A percentile compares a stretch with the other conserved stretches of the same genome.
Evolutionary conservation across 225 moss, liverwort and hornwort species (phyloP).

Genomic region (Neckera pumila): DNA sequence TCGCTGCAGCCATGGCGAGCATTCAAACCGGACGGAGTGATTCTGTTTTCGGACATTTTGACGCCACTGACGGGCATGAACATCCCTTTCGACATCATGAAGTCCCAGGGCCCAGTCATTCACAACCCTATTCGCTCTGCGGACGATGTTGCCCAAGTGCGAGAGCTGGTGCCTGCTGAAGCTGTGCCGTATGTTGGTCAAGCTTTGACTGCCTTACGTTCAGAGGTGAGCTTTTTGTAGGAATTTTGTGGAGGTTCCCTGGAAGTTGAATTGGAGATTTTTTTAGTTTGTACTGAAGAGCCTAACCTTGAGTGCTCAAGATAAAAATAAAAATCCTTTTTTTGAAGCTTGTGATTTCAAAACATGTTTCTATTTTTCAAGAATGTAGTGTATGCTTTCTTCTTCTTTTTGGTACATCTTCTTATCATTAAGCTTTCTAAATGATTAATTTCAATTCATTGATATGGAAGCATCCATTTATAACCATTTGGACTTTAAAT

Average conservation of each 20-base stretch:
- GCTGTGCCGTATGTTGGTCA: conserved; percentile 90
- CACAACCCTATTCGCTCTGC: conserved; percentile 73
- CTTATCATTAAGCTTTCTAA: not conserved
- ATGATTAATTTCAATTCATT: not conserved
- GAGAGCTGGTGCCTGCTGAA: conserved; percentile 76
- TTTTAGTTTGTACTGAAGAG: not conserved
- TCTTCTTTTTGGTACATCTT: not conserved
- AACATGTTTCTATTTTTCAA: not conserved
- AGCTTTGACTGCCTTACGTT: conserved; percentile 62
- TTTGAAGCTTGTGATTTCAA: not conserved
- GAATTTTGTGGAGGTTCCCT: conserved; percentile 15
- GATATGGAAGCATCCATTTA: not conserved
- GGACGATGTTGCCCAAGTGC: conserved; percentile 64
- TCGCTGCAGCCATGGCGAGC: conserved; percentile 96
- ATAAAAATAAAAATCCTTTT: not conserved
- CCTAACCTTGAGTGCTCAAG: not conserved
- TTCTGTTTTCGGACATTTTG: conserved; percentile 95
- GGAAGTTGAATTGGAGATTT: not conserved
- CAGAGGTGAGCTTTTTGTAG: conserved; percentile 35
- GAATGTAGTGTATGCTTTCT: not conserved
- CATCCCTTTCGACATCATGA: conserved; percentile 84
- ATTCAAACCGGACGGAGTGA: conserved; percentile 91
- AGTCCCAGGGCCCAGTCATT: conserved; percentile 81
- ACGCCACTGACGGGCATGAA: conserved; percentile 97
- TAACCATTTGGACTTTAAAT: not conserved